Percentiles rank a stretch among this genome's conserved stretches.
phyloP scores from a whole-genome alignment of 2,329 filamentous ascomycete genomes.

The Scedosporium boydii region DNA sequence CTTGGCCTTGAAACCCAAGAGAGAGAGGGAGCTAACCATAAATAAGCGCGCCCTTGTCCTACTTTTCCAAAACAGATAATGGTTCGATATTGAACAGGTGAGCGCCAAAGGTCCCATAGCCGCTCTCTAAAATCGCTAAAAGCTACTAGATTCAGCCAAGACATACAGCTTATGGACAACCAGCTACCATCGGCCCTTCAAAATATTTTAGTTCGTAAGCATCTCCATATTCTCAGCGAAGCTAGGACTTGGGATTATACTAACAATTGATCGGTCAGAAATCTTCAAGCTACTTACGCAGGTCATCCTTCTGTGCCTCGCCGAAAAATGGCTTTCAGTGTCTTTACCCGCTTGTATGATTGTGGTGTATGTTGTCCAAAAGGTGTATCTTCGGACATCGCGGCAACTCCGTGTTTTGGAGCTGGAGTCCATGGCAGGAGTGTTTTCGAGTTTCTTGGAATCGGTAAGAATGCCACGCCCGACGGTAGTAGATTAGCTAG shows the following conservation, averaged over 20 bases:
- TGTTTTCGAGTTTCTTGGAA: constrained; percentile 32
- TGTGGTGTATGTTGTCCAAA: constrained; percentile 17
- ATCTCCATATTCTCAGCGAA: constrained; percentile 15
- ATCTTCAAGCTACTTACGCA: constrained; percentile 31
- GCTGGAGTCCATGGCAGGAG: constrained; percentile 39
- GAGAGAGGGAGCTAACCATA: not conserved
- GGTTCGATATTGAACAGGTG: constrained; percentile 31
- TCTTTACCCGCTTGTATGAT: constrained; percentile 27
- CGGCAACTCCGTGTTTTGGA: constrained; percentile 47
- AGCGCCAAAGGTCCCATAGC: not conserved
- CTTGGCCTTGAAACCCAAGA: not conserved
- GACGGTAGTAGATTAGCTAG: not conserved
- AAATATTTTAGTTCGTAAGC: constrained; percentile 24
- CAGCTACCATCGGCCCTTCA: constrained; percentile 26
- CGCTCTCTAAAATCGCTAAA: constrained; percentile 1
- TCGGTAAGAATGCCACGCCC: constrained; percentile 13
- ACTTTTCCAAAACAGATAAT: constrained; percentile 28
- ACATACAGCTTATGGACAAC: constrained; percentile 33
- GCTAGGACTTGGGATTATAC: not conserved
- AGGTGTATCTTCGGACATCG: constrained; percentile 36
- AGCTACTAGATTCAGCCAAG: constrained; percentile 28
- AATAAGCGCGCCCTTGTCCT: constrained; percentile 28
- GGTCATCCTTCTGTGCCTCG: constrained; percentile 31
- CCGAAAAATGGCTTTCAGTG: constrained; percentile 32
- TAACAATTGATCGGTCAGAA: constrained; percentile 14